A percentile compares a stretch with the other conserved stretches of the same genome.
phyloP scores from a whole-genome alignment of 805 yeast species.

The Candida lessepsii region DNA sequence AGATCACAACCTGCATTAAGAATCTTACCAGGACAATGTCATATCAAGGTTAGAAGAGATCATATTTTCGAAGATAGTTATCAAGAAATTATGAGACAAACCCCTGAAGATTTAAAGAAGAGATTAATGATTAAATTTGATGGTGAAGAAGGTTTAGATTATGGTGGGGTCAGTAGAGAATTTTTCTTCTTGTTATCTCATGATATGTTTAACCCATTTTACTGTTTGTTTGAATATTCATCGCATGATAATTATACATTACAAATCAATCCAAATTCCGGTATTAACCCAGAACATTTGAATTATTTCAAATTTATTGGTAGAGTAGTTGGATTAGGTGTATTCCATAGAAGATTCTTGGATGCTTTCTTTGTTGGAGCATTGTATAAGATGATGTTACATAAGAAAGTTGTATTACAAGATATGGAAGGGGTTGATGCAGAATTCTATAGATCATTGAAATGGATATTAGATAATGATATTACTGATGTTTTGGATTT shows the following conservation, averaged over 20 bases:
- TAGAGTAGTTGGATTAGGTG: constrained; percentile 96
- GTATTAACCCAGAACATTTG: constrained; percentile 95
- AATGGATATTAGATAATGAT: constrained; percentile 95
- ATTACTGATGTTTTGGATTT: constrained; percentile 79
- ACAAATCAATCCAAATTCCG: constrained; percentile 96
- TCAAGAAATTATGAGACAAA: constrained; percentile 98
- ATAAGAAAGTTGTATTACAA: constrained; percentile 88
- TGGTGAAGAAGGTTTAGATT: constrained; percentile 99
- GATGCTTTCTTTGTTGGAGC: constrained; percentile 99
- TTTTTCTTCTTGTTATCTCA: constrained; percentile 94
- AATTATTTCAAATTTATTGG: constrained; percentile 98
- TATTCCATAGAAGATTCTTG: constrained; percentile 95
- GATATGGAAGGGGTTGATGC: constrained; percentile 99
- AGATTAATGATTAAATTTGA: constrained; percentile 97
- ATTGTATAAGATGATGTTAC: constrained; percentile 94
- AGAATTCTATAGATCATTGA: constrained; percentile 89
- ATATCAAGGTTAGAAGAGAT: constrained; percentile 94
- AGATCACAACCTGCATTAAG: constrained; percentile 97
- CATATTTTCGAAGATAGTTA: constrained; percentile 96
- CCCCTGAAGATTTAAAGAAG: constrained; percentile 97
- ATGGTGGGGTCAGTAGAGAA: constrained; percentile 99
- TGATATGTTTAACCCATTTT: constrained; percentile 98
- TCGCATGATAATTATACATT: constrained; percentile 97
- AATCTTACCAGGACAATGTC: constrained; percentile 98
- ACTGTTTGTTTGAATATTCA: constrained; percentile 94